These are phyloP conservation scores for Excoecaria cochinchinensis DNA, from an alignment of 345 rosid species.

Conservation along the genomic window DNA sequence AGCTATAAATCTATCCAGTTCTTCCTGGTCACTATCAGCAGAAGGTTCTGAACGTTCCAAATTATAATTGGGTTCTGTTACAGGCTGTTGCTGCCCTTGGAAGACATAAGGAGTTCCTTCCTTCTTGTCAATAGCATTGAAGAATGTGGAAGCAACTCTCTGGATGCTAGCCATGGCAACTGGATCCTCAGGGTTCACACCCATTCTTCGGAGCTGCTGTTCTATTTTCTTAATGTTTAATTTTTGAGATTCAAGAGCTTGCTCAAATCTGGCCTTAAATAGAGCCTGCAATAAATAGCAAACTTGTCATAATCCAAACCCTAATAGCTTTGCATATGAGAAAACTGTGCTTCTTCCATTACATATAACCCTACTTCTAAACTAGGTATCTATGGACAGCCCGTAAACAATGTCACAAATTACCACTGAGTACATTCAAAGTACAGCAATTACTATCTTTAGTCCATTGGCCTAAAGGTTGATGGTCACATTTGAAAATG, in stretches of 20 bases:
- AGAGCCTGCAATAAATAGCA: constrained; percentile 60
- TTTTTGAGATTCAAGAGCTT: constrained; percentile 99
- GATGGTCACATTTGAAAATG: background rate
- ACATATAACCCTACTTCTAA: background rate
- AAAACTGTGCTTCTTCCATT: background rate
- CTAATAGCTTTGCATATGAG: background rate
- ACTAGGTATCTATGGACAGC: background rate
- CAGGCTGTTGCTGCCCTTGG: constrained; percentile 49
- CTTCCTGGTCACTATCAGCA: constrained; percentile 94
- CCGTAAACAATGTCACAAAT: background rate
- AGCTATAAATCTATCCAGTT: constrained; percentile 79
- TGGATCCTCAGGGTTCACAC: constrained; percentile 97
- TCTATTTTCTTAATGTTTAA: constrained; percentile 89
- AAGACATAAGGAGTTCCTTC: constrained; percentile 95
- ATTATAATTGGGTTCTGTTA: constrained; percentile 20
- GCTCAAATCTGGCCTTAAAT: constrained; percentile 96
- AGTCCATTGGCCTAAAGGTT: background rate
- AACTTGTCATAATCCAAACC: background rate
- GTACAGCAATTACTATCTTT: too few species aligned
- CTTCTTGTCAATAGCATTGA: constrained; percentile 88
- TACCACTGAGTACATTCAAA: background rate
- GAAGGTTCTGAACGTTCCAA: constrained; percentile 43
- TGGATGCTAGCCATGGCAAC: constrained; percentile 97
- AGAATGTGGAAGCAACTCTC: constrained; percentile 96
- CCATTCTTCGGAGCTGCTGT: constrained; percentile 82